Evolutionary conservation across 1,284 basidiomycete genomes (phyloP).

Genomic region (Microbotryum intermedium): DNA sequence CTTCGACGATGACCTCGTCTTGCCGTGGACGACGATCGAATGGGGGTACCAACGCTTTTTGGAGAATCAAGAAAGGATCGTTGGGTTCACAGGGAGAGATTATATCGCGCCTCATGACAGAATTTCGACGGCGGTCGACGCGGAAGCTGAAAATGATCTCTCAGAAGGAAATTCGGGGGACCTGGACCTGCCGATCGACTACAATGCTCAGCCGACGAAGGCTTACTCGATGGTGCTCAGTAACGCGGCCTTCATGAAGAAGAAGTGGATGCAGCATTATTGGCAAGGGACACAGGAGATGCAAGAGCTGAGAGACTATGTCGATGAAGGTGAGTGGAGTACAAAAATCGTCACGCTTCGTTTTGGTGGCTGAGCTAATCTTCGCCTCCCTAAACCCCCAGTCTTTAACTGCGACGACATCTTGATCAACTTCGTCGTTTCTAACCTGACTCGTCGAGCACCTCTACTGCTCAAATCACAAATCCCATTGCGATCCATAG

Average conservation of each 20-base stretch:
- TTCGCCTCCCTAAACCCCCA: neutral
- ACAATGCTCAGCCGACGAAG: slow-evolving; percentile 18
- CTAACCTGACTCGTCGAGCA: slow-evolving; percentile 21
- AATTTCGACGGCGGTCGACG: too few relatives aligned
- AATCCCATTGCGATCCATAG: slow-evolving; percentile 17
- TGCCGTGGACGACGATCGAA: slow-evolving; percentile 21
- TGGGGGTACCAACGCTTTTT: slow-evolving; percentile 26
- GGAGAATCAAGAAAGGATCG: slow-evolving; percentile 12
- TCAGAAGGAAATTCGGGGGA: neutral
- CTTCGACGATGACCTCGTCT: slow-evolving; percentile 30
- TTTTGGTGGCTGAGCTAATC: neutral
- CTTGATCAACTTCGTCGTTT: slow-evolving; percentile 31
- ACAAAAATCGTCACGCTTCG: too few relatives aligned
- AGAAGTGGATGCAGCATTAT: slow-evolving; percentile 25
- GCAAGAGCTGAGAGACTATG: slow-evolving; percentile 13
- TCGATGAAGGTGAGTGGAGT: slow-evolving; percentile 20
- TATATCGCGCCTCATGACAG: neutral
- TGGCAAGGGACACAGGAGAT: slow-evolving; percentile 21
- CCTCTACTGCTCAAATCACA: slow-evolving; percentile 28
- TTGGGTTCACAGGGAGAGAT: slow-evolving; percentile 27
- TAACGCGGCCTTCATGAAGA: slow-evolving; percentile 28
- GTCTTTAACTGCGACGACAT: slow-evolving; percentile 34
- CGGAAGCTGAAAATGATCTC: too few relatives aligned
- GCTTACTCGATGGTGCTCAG: slow-evolving; percentile 29
- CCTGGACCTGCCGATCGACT: neutral